Percentiles rank a stretch among this genome's conserved stretches.
phyloP scores from a whole-genome alignment of 2,329 filamentous ascomycete genomes.

The Neonectria faginata region DNA sequence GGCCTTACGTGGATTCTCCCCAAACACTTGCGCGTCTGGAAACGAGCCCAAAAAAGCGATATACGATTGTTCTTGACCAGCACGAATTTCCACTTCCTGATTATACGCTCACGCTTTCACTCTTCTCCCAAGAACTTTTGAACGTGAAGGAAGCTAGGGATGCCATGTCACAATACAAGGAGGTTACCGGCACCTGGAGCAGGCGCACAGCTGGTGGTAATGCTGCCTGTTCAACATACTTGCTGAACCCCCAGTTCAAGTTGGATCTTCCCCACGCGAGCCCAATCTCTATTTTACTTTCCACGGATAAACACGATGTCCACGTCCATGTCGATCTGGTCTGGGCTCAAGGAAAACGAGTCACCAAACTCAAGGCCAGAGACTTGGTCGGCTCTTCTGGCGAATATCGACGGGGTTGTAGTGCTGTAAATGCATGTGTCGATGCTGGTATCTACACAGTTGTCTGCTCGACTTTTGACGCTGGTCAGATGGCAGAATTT shows the following conservation, averaged over 20 bases:
- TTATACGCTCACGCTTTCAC: constrained; percentile 89
- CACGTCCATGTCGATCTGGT: constrained; percentile 88
- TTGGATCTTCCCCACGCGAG: constrained; percentile 69
- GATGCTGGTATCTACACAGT: constrained; percentile 84
- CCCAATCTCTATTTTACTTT: constrained; percentile 78
- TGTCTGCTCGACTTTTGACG: constrained; percentile 90
- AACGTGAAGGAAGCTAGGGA: constrained; percentile 71
- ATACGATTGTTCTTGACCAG: constrained; percentile 78
- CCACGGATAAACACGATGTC: constrained; percentile 73
- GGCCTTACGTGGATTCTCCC: constrained; percentile 92
- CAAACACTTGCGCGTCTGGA: constrained; percentile 84
- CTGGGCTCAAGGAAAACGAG: constrained; percentile 79
- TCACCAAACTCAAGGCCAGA: constrained; percentile 75
- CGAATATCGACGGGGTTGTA: constrained; percentile 87
- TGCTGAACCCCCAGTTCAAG: constrained; percentile 88
- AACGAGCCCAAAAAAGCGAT: constrained; percentile 54
- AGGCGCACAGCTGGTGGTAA: constrained; percentile 86
- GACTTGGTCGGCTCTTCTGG: constrained; percentile 86
- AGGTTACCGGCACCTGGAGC: constrained; percentile 77
- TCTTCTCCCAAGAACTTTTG: constrained; percentile 77
- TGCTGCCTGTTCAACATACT: constrained; percentile 78
- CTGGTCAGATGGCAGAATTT: constrained; percentile 80
- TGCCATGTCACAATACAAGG: constrained; percentile 68
- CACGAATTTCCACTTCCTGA: constrained; percentile 78
- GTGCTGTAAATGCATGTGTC: constrained; percentile 72